Conservation (phyloP, 164 flowering plant genomes). For the Taxillus chinensis region DNA sequence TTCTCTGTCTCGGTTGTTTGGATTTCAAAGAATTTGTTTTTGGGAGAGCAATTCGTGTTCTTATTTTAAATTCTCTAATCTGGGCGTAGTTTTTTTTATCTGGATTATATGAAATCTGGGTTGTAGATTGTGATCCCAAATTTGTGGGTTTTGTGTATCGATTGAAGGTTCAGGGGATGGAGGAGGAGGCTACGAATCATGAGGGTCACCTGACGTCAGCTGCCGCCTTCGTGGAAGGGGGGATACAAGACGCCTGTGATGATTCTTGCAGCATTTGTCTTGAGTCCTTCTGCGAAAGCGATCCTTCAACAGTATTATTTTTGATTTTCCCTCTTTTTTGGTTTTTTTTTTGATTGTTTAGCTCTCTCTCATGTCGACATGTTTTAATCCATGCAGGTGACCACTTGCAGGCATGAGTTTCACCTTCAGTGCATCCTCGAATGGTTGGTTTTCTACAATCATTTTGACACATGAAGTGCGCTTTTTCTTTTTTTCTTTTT, state of each 20-base stretch:
- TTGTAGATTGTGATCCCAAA: too few relatives aligned
- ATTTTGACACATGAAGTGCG: not conserved
- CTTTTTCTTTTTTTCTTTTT: too few relatives aligned
- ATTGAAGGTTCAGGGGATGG: slow-evolving; percentile 13
- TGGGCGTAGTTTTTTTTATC: too few relatives aligned
- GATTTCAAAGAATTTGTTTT: too few relatives aligned
- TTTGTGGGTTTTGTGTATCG: not conserved
- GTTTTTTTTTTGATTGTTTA: not conserved
- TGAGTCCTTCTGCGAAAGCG: slow-evolving; percentile 72
- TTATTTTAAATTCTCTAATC: too few relatives aligned
- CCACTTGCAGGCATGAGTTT: slow-evolving; percentile 91
- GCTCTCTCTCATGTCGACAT: not conserved
- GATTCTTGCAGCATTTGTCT: slow-evolving; percentile 99
- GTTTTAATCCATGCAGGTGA: slow-evolving; percentile 41
- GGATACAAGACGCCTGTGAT: slow-evolving; percentile 93
- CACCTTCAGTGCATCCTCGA: slow-evolving; percentile 98
- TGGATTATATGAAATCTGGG: too few relatives aligned
- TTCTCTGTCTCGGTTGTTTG: too few relatives aligned
- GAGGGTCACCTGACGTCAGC: slow-evolving; percentile 72
- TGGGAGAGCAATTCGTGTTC: too few relatives aligned
- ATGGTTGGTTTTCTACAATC: slow-evolving; percentile 33
- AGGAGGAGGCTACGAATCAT: slow-evolving; percentile 35
- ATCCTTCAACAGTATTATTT: slow-evolving; percentile 70
- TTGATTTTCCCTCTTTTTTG: not conserved
- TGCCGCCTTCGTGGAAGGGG: slow-evolving; percentile 95